Conservation (phyloP, 352 stramenopile genomes). For the Pythium guiyangense region DNA sequence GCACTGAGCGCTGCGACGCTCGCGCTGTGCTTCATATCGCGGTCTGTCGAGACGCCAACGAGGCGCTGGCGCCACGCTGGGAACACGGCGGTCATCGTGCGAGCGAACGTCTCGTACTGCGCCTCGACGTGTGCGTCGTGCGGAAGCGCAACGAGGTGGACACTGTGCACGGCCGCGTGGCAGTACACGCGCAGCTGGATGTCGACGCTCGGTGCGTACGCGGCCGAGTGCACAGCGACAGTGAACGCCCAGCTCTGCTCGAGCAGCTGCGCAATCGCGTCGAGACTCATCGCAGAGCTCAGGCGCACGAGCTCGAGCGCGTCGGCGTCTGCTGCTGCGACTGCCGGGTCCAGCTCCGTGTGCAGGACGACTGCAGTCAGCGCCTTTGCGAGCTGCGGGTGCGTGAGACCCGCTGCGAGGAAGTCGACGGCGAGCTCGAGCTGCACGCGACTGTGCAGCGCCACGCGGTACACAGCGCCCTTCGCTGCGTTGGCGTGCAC, state of each 20-base stretch:
- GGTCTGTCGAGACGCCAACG: conserved; percentile 30
- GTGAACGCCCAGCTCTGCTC: conserved; percentile 43
- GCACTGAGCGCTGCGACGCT: conserved; percentile 25
- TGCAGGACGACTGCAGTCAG: conserved; percentile 17
- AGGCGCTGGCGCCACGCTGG: conserved; percentile 32
- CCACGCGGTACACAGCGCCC: conserved; percentile 14
- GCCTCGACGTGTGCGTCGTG: conserved; percentile 18
- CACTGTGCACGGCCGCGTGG: conserved; percentile 24
- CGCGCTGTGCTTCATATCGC: conserved; percentile 23
- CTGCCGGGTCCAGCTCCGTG: conserved; percentile 14
- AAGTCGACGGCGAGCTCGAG: conserved; percentile 25
- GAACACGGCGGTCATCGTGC: conserved; percentile 27
- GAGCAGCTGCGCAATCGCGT: conserved; percentile 29
- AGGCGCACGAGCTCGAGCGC: conserved; percentile 29
- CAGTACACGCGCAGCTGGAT: conserved; percentile 40
- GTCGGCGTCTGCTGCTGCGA: conserved; percentile 13
- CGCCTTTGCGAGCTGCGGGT: conserved; percentile 13
- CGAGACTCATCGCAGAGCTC: conserved; percentile 33
- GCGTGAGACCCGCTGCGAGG: conserved; percentile 13
- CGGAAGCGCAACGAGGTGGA: conserved; percentile 40
- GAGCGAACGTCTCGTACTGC: conserved; percentile 29
- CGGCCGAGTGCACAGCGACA: conserved; percentile 25
- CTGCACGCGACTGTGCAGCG: conserved; percentile 13
- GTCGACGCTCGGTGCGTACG: conserved; percentile 29
- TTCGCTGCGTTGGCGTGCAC: not conserved